These are phyloP conservation scores for Phialemonium atrogriseum DNA, from an alignment of 2,329 filamentous ascomycete genomes.

Conservation along the genomic window DNA sequence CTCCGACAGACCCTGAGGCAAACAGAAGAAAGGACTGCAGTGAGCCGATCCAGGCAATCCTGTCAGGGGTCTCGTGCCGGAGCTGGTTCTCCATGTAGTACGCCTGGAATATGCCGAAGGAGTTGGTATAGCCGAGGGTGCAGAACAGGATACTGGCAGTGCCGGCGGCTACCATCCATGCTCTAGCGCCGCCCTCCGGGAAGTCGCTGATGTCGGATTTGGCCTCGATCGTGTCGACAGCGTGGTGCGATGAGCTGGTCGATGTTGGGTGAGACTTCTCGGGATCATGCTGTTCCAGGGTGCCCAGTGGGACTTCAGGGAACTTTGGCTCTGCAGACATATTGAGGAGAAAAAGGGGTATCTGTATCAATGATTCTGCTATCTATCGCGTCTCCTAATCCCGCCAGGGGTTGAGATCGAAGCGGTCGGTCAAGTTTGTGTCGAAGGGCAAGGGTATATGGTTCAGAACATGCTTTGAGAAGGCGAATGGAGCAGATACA, in stretches of 20 bases:
- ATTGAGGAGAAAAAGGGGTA: too few relatives aligned
- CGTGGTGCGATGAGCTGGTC: neutral
- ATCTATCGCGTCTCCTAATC: too few relatives aligned
- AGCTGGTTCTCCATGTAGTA: constrained; percentile 33
- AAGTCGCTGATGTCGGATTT: neutral
- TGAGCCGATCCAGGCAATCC: constrained; percentile 28
- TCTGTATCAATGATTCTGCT: too few relatives aligned
- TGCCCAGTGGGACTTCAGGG: too few relatives aligned
- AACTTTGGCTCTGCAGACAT: too few relatives aligned
- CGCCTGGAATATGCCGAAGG: constrained; percentile 44
- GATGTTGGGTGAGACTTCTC: neutral
- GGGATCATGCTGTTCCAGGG: neutral
- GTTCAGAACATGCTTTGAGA: too few relatives aligned
- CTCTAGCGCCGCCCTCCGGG: neutral
- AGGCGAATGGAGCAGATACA: too few relatives aligned
- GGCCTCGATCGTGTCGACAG: neutral
- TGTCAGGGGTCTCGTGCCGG: constrained; percentile 14
- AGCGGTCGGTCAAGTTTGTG: too few relatives aligned
- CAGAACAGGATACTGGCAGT: neutral
- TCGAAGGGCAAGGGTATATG: too few relatives aligned
- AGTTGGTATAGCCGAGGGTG: constrained; percentile 44
- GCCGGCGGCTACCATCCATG: neutral
- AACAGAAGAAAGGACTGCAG: constrained; percentile 21
- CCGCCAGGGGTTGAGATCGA: too few relatives aligned
- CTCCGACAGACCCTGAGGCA: constrained; percentile 16